Evolutionary conservation across 441 rosid species (phyloP).

Genomic region (Pelargonium fulgidum): DNA sequence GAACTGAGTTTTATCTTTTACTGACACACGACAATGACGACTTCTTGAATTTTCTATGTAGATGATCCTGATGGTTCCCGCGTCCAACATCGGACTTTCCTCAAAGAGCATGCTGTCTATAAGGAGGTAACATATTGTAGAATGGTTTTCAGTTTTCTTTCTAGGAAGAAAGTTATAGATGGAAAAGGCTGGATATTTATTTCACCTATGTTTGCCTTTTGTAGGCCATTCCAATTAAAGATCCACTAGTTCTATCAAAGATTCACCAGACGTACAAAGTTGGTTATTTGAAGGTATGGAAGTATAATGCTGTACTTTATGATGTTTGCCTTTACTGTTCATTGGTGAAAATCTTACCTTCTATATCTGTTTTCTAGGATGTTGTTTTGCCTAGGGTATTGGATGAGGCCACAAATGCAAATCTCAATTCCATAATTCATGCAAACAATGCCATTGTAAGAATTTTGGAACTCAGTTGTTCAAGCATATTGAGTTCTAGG

Average conservation of each 20-base stretch:
- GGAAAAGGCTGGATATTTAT: slow-evolving; percentile 5
- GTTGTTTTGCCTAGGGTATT: slow-evolving; percentile 89
- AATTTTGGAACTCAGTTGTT: slow-evolving; percentile 18
- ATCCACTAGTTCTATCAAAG: slow-evolving; percentile 74
- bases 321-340: neutral
- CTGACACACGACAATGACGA: slow-evolving; percentile 15
- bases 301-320: slow-evolving; percentile 17
- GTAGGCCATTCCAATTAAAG: slow-evolving; percentile 91
- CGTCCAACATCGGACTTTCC: slow-evolving; percentile 72
- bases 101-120: slow-evolving; percentile 88
- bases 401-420: slow-evolving; percentile 86
- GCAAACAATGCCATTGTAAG: slow-evolving; percentile 92
- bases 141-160: slow-evolving; percentile 16
- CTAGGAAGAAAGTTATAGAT: neutral
- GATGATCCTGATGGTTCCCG: slow-evolving; percentile 86
- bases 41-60: slow-evolving; percentile 33
- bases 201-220: slow-evolving; percentile 19
- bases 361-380: slow-evolving; percentile 50
- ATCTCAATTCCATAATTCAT: slow-evolving; percentile 87
- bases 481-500: neutral
- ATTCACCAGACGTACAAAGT: slow-evolving; percentile 97
- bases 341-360: slow-evolving; percentile 28
- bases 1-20: slow-evolving; percentile 4
- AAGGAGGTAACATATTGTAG: slow-evolving; percentile 64
- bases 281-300: slow-evolving; percentile 85